phyloP scores from a whole-genome alignment of 768 basidiomycete species.

The Chalciporus sphaerocephalus region DNA sequence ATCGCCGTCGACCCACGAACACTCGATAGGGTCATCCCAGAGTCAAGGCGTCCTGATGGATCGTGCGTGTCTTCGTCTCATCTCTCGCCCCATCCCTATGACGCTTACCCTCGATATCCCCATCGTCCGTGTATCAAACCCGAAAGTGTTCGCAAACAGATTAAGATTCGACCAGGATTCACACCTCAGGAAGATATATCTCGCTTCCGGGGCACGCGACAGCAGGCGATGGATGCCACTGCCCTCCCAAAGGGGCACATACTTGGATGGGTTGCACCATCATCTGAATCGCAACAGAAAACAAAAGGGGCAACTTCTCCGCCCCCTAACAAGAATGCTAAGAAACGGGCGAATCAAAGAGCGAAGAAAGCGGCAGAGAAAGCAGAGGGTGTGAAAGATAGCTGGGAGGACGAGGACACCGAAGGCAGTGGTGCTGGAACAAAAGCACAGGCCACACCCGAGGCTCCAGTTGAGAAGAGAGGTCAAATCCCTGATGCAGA shows the following conservation, averaged over 20 bases:
- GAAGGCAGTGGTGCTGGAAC: slow-evolving; percentile 23
- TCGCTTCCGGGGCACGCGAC: slow-evolving; percentile 77
- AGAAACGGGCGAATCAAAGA: slow-evolving; percentile 74
- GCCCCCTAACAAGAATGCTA: slow-evolving; percentile 73
- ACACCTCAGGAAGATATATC: slow-evolving; percentile 92
- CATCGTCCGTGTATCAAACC: slow-evolving; percentile 5
- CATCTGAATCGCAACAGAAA: slow-evolving; percentile 36
- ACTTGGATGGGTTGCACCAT: slow-evolving; percentile 72
- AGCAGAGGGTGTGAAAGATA: slow-evolving; percentile 59
- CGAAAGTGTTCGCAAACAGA: slow-evolving; percentile 74
- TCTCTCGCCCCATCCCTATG: not conserved
- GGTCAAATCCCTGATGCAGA: slow-evolving; percentile 2
- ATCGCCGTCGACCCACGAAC: slow-evolving; percentile 84
- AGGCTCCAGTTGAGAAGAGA: slow-evolving; percentile 25
- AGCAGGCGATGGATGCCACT: slow-evolving; percentile 64
- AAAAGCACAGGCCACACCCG: slow-evolving; percentile 14
- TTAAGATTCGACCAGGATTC: slow-evolving; percentile 88
- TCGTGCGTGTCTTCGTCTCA: slow-evolving; percentile 45
- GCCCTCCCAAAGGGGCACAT: slow-evolving; percentile 74
- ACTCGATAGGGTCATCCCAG: slow-evolving; percentile 83
- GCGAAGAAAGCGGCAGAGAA: slow-evolving; percentile 60
- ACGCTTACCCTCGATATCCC: slow-evolving; percentile 6
- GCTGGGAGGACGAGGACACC: slow-evolving; percentile 71
- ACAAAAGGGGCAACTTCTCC: slow-evolving; percentile 26
- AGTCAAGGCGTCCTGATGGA: slow-evolving; percentile 79